Evolutionary conservation across 2,329 filamentous ascomycete genomes (phyloP).

Genomic region (Fusarium bulbicola): DNA sequence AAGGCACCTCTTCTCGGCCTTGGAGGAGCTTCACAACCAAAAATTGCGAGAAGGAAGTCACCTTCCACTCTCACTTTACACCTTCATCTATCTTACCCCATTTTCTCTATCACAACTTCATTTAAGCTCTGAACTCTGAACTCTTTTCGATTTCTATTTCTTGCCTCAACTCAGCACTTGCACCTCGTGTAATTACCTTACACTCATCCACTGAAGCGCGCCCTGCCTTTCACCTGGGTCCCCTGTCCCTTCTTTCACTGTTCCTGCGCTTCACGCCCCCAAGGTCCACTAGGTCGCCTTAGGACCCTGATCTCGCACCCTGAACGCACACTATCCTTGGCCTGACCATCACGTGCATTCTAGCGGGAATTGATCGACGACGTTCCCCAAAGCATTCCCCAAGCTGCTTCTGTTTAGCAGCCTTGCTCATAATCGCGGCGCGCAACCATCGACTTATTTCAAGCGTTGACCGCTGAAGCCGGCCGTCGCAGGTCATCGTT

Average conservation of each 20-base stretch:
- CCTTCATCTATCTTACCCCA: neutral
- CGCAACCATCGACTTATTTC: slow-evolving; percentile 46
- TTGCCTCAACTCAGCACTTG: neutral
- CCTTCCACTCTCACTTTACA: neutral
- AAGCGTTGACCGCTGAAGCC: slow-evolving; percentile 44
- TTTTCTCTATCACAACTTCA: neutral
- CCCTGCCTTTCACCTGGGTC: neutral
- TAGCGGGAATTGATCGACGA: slow-evolving; percentile 38
- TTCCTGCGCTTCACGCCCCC: slow-evolving; percentile 5
- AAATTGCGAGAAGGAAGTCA: neutral
- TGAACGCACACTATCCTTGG: slow-evolving; percentile 2
- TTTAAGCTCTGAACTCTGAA: neutral
- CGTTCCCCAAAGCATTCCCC: slow-evolving; percentile 31
- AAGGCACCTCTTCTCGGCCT: neutral
- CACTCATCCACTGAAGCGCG: neutral
- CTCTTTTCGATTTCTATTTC: neutral
- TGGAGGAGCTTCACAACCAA: neutral
- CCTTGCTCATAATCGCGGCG: slow-evolving; percentile 39
- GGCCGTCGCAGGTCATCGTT: slow-evolving; percentile 37
- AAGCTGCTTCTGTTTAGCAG: slow-evolving; percentile 34
- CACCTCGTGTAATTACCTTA: neutral
- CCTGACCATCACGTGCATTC: slow-evolving; percentile 39
- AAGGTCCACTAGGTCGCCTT: slow-evolving; percentile 24
- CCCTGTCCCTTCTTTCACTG: neutral
- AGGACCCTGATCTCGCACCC: slow-evolving; percentile 19